Conservation (phyloP, 768 basidiomycete genomes). For the Termitomyces titanicus region DNA sequence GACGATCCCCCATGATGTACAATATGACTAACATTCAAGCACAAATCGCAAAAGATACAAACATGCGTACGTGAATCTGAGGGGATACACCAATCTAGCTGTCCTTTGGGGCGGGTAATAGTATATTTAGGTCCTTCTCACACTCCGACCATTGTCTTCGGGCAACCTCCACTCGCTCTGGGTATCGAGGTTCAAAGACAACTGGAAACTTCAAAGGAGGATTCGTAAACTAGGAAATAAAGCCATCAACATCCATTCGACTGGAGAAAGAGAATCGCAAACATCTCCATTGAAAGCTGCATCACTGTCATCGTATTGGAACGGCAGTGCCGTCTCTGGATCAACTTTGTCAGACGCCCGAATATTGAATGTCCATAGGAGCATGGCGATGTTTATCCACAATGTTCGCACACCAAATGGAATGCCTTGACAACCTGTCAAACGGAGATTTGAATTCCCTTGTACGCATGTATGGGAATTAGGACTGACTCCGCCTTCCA, state of each 20-base stretch:
- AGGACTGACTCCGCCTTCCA: background rate
- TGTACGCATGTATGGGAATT: background rate
- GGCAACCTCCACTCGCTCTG: background rate
- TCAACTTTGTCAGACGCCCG: background rate
- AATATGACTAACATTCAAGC: too few relatives aligned
- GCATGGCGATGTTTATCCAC: background rate
- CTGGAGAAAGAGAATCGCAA: background rate
- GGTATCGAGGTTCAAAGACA: background rate
- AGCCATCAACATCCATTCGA: background rate
- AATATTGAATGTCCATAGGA: background rate
- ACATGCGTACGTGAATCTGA: too few relatives aligned
- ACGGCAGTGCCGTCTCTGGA: background rate
- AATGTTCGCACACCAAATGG: background rate
- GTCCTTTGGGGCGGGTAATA: background rate
- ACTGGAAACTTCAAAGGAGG: background rate
- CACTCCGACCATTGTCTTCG: background rate
- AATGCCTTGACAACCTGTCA: background rate
- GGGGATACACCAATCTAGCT: too few relatives aligned
- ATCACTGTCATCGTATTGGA: background rate
- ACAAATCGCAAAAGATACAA: too few relatives aligned
- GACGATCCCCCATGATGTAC: too few relatives aligned
- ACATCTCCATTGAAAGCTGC: background rate
- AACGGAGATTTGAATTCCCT: background rate
- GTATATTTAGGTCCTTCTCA: background rate
- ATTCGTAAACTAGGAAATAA: background rate